Conservation (phyloP, 768 basidiomycete genomes). For the Panellus pusillus region DNA sequence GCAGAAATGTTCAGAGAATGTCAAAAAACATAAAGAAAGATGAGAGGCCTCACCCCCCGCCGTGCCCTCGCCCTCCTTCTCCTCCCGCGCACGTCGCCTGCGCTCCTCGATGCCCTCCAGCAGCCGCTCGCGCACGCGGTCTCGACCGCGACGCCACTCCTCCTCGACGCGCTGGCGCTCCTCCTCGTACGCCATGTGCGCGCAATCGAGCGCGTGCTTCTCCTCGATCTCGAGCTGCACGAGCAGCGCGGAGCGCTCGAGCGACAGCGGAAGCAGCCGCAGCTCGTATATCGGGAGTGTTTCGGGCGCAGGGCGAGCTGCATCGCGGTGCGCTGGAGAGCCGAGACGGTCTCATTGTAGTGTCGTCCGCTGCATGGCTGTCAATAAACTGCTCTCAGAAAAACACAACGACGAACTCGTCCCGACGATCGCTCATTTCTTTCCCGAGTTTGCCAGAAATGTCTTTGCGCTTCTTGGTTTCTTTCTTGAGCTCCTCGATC, state of each 20-base stretch:
- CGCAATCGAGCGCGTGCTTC: conserved; percentile 63
- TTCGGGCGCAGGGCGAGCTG: conserved; percentile 73
- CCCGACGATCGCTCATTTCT: conserved; percentile 71
- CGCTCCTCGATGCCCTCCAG: conserved; percentile 86
- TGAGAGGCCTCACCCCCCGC: conserved; percentile 51
- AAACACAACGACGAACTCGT: conserved; percentile 56
- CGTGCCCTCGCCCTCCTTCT: conserved; percentile 88
- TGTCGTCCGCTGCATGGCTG: conserved; percentile 64
- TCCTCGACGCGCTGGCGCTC: conserved; percentile 80
- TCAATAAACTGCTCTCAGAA: background rate
- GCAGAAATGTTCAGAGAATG: conserved; percentile 9
- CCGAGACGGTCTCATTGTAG: conserved; percentile 61
- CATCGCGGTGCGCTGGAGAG: conserved; percentile 56
- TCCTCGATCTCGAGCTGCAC: conserved; percentile 68
- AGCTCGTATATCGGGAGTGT: conserved; percentile 64
- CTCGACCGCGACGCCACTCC: conserved; percentile 76
- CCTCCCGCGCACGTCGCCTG: conserved; percentile 74
- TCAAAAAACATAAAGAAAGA: conserved; percentile 6
- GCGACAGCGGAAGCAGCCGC: conserved; percentile 67
- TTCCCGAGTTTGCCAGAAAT: conserved; percentile 68
- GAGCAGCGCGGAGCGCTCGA: conserved; percentile 76
- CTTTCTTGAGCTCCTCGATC: conserved; percentile 52
- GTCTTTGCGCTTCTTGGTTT: conserved; percentile 64
- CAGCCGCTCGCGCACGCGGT: conserved; percentile 72
- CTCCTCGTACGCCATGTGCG: conserved; percentile 72